Percentiles rank a stretch among this genome's conserved stretches.
These are phyloP conservation scores for Lentinula guzmanii DNA, from an alignment of 768 basidiomycete genomes.

Conservation along the genomic window DNA sequence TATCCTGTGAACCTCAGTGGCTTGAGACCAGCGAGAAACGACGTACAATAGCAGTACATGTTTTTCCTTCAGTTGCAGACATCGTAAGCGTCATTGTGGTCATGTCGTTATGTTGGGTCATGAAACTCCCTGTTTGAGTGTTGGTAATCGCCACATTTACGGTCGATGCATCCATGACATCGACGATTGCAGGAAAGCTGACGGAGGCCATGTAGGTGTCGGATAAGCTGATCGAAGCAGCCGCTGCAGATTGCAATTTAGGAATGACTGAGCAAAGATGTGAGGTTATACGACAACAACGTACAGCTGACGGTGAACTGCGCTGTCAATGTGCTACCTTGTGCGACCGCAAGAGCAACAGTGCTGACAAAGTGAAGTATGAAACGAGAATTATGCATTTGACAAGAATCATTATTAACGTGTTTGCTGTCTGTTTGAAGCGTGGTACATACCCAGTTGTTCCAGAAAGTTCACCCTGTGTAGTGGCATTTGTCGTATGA, in stretches of 20 bases:
- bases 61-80: not conserved
- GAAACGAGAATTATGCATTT: not conserved
- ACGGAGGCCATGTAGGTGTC: not conserved
- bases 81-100: not conserved
- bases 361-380: not conserved
- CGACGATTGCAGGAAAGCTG: not conserved
- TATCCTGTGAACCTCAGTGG: slow-evolving; percentile 59
- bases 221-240: not conserved
- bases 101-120: not conserved
- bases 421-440: too few species aligned
- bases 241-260: not conserved
- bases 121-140: not conserved
- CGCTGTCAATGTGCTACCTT: not conserved
- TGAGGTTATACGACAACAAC: not conserved
- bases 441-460: not conserved
- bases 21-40: not conserved
- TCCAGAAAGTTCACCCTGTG: not conserved
- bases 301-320: not conserved
- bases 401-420: too few species aligned
- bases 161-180: not conserved
- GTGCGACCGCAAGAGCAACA: not conserved
- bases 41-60: not conserved
- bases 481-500: not conserved
- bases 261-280: too few species aligned
- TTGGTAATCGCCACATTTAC: not conserved